Conservation (phyloP, 75 land plant genomes). For the Picea sitchensis region DNA sequence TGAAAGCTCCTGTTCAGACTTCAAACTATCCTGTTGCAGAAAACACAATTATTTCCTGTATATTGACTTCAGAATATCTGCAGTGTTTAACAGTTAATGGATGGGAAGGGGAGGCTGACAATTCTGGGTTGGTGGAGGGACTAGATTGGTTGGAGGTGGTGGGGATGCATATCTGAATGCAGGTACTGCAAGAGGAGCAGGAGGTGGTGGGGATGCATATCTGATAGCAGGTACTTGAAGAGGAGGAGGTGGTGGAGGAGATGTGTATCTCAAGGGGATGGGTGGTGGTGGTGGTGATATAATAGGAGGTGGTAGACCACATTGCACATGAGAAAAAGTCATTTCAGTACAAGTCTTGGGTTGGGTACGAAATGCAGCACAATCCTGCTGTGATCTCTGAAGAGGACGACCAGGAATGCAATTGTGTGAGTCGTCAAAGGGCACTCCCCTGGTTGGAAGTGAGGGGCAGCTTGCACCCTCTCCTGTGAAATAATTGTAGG, state of each 20-base stretch:
- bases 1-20: no score
- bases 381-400: slow-evolving; percentile 58
- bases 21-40: no score
- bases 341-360: slow-evolving; percentile 7
- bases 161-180: no score
- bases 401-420: slow-evolving; percentile 65
- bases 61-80: no score
- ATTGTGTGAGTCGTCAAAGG: slow-evolving; percentile 62
- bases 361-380: slow-evolving; percentile 28
- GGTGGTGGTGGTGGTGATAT: slow-evolving; percentile 11
- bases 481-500: slow-evolving; percentile 79
- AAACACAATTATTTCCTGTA: no score
- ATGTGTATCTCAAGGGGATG: neutral
- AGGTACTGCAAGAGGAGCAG: no score
- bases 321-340: slow-evolving; percentile 1
- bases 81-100: no score
- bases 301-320: slow-evolving; percentile 14
- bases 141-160: no score
- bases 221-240: no score
- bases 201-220: no score
- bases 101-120: no score
- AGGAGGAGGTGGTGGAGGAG: neutral
- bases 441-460: slow-evolving; percentile 27
- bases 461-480: slow-evolving; percentile 43
- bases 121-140: no score